Conservation (phyloP, 148 eudicot species). For the Vaccinium vitisidaea region DNA sequence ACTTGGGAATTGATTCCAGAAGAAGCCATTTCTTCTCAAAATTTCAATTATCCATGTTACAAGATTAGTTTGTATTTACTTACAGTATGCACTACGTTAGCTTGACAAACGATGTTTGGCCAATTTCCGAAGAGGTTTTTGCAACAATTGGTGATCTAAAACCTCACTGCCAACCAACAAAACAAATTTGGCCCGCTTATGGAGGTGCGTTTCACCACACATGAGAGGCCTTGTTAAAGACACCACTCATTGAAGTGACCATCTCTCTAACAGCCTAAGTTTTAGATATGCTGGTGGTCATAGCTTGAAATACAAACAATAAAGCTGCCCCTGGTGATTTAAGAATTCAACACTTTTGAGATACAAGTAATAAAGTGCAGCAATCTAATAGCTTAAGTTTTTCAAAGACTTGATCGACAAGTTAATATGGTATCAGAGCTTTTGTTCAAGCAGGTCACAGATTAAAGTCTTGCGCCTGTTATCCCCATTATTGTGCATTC, state of each 20-base stretch:
- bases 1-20: neutral
- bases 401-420: no score
- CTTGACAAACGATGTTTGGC: neutral
- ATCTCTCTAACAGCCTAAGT: neutral
- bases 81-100: neutral
- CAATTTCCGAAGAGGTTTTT: neutral
- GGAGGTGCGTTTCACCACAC: neutral
- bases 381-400: no score
- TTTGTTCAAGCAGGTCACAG: no score
- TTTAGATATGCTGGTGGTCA: neutral
- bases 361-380: no score
- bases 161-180: neutral
- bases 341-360: no score
- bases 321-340: neutral
- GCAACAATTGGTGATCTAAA: neutral
- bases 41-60: neutral
- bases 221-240: neutral
- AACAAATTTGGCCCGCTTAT: neutral
- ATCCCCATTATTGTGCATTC: neutral
- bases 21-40: constrained; percentile 1
- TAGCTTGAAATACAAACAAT: neutral
- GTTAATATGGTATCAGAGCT: no score
- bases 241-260: neutral
- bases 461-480: no score
- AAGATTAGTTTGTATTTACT: neutral